Base-by-base conservation (phyloP, 768 basidiomycete genomes). In the Mycena crocata region DNA sequence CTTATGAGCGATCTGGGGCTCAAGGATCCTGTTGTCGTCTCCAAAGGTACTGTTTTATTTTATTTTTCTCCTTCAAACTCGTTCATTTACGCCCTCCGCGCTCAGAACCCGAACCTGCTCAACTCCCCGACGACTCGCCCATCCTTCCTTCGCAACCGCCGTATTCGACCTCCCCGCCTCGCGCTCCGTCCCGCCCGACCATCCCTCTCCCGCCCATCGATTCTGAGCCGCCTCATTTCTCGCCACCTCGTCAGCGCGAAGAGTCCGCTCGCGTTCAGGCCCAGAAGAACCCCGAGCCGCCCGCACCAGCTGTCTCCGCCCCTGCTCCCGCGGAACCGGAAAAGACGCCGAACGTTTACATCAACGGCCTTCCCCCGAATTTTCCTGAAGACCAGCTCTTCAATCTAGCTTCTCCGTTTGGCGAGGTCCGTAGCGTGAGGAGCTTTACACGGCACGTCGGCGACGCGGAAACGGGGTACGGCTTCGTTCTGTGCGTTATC, bases 401-500 rank as follows among this genome's bases (percentile, higher is more conserved):
- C 71, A 87, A 87, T 31, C 87, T 95, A 58, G 85, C 91, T 35
- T 79, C 83, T 26, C 90, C 87, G n/a, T 95, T 88, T 70, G 93
- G 93, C 5, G 82, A 81, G 26, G 87, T 95, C 14, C 78, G 89
- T 71, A 94, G 93, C 66, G 94, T 94, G 19, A 80, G 93, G 62
- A 93, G 93, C 48, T 95, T 95, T 72, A 95, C 93, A 50, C 82
- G 94, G 23, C 91, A 93, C 75, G 91, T 93, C 21, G 88, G 90
- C 71, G 92, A 93, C 63, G 87, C 87, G 69, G 84, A 85, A 34
- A 85, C 86, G 79, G 87, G 69, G 70, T 75, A 82, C 75, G 74
- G 76, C 23, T 73, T 72, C 66, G 73, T 74, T 26, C 60, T 70
- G 74, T 76, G 40, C 44, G 57, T 46, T 48, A 24, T 48, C 59